Conservation (phyloP, 768 basidiomycete genomes). For the Auriculariales sp. region DNA sequence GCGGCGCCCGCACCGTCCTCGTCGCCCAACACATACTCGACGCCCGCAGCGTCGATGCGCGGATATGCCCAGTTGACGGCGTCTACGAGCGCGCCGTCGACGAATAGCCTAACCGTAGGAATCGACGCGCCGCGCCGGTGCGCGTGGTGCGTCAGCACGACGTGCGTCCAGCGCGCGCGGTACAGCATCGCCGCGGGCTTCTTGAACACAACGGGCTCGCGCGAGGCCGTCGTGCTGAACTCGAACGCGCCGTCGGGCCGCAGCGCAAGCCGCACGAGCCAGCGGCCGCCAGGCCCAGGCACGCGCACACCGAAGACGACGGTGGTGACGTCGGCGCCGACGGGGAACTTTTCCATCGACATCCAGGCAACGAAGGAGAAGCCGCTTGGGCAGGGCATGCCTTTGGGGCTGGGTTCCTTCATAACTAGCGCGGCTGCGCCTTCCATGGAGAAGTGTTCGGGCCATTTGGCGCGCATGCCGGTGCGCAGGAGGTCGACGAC, state of each 20-base stretch:
- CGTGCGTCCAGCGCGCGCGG: slow-evolving; percentile 56
- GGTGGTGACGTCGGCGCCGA: slow-evolving; percentile 18
- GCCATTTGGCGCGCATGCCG: slow-evolving; percentile 65
- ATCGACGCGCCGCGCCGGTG: slow-evolving; percentile 28
- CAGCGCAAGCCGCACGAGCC: slow-evolving; percentile 31
- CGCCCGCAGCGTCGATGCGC: slow-evolving; percentile 25
- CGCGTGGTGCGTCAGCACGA: slow-evolving; percentile 47
- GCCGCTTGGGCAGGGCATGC: slow-evolving; percentile 39
- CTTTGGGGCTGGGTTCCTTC: slow-evolving; percentile 31
- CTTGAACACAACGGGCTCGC: slow-evolving; percentile 27
- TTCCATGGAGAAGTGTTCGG: slow-evolving; percentile 61
- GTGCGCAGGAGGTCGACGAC: slow-evolving; percentile 54
- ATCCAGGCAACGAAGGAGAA: slow-evolving; percentile 63
- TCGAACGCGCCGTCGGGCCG: slow-evolving; percentile 44
- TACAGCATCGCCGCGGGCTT: slow-evolving; percentile 28
- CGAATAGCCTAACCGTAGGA: slow-evolving; percentile 51
- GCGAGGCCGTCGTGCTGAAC: slow-evolving; percentile 20
- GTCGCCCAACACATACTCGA: slow-evolving; percentile 45
- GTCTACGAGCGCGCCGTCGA: slow-evolving; percentile 59
- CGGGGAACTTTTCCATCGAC: slow-evolving; percentile 30
- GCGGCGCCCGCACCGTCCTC: slow-evolving; percentile 22
- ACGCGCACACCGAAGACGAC: slow-evolving; percentile 23
- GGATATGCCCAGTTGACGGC: slow-evolving; percentile 53
- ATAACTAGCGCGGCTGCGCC: slow-evolving; percentile 36
- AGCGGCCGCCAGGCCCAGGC: slow-evolving; percentile 13